phyloP scores from a whole-genome alignment of 2,329 filamentous ascomycete genomes.

The Ophiognomonia clavigignenti-juglandacearum region DNA sequence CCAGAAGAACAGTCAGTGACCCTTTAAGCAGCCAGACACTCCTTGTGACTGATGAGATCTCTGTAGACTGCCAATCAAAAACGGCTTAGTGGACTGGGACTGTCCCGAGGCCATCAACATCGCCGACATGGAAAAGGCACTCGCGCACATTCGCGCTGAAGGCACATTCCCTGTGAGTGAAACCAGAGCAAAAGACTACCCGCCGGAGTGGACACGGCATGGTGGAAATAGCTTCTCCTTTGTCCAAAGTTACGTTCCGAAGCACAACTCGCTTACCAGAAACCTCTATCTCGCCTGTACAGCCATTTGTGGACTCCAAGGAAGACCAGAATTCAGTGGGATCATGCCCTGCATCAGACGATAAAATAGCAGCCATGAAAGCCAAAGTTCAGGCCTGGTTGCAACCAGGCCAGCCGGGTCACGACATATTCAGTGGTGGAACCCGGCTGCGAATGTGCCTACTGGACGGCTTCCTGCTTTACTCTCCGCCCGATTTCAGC shows the following conservation, averaged over 20 bases:
- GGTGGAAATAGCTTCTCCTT: constrained; percentile 1
- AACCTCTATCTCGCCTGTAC: constrained; percentile 15
- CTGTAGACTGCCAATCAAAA: constrained; percentile 47
- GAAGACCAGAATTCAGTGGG: constrained; percentile 62
- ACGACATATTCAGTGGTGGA: constrained; percentile 25
- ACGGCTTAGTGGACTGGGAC: constrained; percentile 83
- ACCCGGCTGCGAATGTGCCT: constrained; percentile 54
- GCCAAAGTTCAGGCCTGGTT: constrained; percentile 44
- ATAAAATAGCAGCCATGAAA: constrained; percentile 41
- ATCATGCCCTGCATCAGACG: constrained; percentile 44
- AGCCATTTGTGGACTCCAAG: constrained; percentile 48
- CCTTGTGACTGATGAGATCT: constrained; percentile 2
- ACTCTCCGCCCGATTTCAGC: constrained; percentile 47
- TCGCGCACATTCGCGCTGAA: constrained; percentile 64
- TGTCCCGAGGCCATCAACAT: constrained; percentile 76
- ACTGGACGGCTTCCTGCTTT: constrained; percentile 86
- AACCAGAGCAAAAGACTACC: constrained; percentile 26
- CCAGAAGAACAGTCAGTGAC: constrained; percentile 62
- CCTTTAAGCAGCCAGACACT: neutral
- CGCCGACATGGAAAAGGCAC: constrained; percentile 57
- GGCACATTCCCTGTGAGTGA: constrained; percentile 59
- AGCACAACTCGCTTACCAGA: constrained; percentile 20
- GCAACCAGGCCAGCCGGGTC: constrained; percentile 37
- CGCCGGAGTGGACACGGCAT: constrained; percentile 25
- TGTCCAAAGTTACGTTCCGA: constrained; percentile 16